Percentiles rank a stretch among this genome's conserved stretches.
Conservation (phyloP, 208 protist genomes). For the Wallacemonas sp. region DNA sequence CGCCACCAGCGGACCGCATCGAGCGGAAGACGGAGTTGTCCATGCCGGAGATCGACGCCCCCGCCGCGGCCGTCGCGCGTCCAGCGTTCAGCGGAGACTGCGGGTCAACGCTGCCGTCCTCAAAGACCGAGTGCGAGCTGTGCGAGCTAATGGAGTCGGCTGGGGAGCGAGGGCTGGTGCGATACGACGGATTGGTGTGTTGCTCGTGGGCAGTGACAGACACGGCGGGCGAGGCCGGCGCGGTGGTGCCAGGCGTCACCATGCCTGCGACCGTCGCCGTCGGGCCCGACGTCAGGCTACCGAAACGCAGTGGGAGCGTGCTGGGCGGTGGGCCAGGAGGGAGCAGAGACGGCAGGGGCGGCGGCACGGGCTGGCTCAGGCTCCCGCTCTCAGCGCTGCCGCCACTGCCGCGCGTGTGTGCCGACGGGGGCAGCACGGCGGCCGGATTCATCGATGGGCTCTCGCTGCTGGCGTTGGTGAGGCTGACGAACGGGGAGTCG, state of each 20-base stretch:
- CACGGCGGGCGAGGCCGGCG: neutral
- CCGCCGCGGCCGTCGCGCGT: constrained; percentile 24
- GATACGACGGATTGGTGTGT: neutral
- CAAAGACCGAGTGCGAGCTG: neutral
- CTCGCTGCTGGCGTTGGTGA: too few relatives aligned
- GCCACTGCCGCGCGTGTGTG: neutral
- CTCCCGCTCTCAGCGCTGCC: neutral
- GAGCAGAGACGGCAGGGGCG: constrained; percentile 6
- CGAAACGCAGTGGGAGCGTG: neutral
- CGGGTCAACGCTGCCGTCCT: neutral
- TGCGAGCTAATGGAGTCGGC: neutral
- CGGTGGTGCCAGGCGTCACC: too few relatives aligned
- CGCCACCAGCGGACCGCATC: constrained; percentile 10
- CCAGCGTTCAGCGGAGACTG: neutral
- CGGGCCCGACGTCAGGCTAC: neutral
- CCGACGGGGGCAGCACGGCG: too few relatives aligned
- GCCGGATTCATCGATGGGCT: too few relatives aligned
- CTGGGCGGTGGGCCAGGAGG: constrained; percentile 5
- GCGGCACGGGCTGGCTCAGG: too few relatives aligned
- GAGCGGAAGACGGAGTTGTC: constrained; percentile 31
- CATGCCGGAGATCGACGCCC: constrained; percentile 25
- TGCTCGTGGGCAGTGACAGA: neutral
- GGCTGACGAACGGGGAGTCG: too few relatives aligned
- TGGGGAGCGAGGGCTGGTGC: neutral
- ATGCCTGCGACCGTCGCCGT: too few relatives aligned